Percentiles rank a stretch among this genome's conserved stretches.
Conservation (phyloP, 495 filamentous ascomycete species). For the Extremus antarcticus region DNA sequence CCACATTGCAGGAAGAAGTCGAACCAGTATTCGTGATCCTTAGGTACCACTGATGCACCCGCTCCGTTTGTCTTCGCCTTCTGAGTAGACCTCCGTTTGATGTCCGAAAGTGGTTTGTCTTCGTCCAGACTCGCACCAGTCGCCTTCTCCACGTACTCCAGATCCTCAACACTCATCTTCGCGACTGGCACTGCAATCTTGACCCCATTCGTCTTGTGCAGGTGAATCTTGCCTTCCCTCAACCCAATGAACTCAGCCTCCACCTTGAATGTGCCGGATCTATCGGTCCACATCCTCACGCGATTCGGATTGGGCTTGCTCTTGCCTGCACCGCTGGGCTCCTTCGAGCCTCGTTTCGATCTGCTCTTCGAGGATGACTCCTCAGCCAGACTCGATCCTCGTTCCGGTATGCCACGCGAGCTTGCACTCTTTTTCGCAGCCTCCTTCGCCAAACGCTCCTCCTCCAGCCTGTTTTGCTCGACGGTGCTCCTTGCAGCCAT, state of each 20-base stretch:
- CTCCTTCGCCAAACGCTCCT: constrained; percentile 67
- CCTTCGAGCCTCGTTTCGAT: not conserved
- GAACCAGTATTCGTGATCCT: constrained; percentile 92
- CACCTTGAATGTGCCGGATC: constrained; percentile 89
- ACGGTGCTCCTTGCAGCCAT: constrained; percentile 61
- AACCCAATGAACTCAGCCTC: constrained; percentile 94
- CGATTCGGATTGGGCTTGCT: constrained; percentile 37
- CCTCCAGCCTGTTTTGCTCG: constrained; percentile 75
- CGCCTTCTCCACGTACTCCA: constrained; percentile 82
- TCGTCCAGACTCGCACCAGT: constrained; percentile 89
- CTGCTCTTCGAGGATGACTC: constrained; percentile 36
- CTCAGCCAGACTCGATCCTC: constrained; percentile 53
- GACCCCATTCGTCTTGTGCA: constrained; percentile 95
- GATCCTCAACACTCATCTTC: constrained; percentile 90
- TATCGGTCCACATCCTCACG: constrained; percentile 85
- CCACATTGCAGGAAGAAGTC: constrained; percentile 93
- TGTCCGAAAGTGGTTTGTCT: constrained; percentile 85
- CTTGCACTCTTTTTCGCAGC: constrained; percentile 32
- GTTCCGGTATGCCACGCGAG: constrained; percentile 42
- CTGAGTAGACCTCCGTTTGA: constrained; percentile 40
- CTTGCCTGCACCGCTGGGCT: not conserved
- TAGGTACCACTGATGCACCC: constrained; percentile 39
- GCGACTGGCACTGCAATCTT: constrained; percentile 92
- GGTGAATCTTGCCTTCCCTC: constrained; percentile 89
- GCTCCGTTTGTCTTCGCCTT: constrained; percentile 20